These are phyloP conservation scores for Cucumis sativus DNA, from an alignment of 306 rosid genomes.

Conservation along the genomic window DNA sequence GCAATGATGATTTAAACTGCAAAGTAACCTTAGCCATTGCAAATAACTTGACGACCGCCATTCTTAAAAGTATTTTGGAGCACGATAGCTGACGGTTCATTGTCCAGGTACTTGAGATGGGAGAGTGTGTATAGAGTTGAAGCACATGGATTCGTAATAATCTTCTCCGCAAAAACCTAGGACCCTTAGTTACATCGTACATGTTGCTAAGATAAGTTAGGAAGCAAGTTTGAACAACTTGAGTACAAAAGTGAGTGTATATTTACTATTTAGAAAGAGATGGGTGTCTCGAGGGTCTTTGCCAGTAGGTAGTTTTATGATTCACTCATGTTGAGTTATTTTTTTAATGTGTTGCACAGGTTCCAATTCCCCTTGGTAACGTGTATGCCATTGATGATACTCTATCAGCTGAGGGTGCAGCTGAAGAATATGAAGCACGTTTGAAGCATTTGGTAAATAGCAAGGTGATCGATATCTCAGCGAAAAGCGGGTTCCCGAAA, in stretches of 20 bases:
- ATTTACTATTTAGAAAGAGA: not conserved
- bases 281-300: not conserved
- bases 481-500: slow-evolving; percentile 56
- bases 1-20: not conserved
- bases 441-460: slow-evolving; percentile 41
- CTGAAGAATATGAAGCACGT: slow-evolving; percentile 77
- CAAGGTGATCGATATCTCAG: slow-evolving; percentile 34
- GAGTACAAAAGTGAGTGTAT: not conserved
- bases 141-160: not conserved
- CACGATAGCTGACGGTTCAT: not conserved
- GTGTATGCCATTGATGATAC: slow-evolving; percentile 69
- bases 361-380: slow-evolving; percentile 43
- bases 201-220: too few relatives aligned
- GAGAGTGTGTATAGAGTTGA: not conserved
- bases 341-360: slow-evolving; percentile 23
- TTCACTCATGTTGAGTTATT: not conserved
- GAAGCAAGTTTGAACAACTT: not conserved
- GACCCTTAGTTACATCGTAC: too few relatives aligned
- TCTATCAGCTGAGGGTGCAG: slow-evolving; percentile 77
- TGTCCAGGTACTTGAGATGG: not conserved
- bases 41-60: not conserved
- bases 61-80: not conserved
- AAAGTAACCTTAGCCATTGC: not conserved
- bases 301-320: not conserved
- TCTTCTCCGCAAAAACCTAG: too few relatives aligned